phyloP scores from a whole-genome alignment of 768 basidiomycete genomes.

The Termitomyces eurrhizus region DNA sequence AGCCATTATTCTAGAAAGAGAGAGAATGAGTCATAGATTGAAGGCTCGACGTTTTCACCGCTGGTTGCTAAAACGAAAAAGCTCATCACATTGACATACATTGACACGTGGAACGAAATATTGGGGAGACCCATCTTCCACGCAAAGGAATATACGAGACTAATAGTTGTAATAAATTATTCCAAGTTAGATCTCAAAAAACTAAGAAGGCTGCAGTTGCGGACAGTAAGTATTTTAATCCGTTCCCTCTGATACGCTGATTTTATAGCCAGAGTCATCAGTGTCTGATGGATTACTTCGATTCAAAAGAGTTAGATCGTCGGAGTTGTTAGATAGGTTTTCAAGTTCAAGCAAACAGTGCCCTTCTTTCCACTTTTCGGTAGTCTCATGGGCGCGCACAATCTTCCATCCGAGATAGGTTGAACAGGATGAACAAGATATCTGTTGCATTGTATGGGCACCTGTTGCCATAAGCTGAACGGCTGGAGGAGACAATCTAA shows the following conservation, averaged over 20 bases:
- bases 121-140: not conserved
- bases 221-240: not conserved
- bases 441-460: constrained; percentile 58
- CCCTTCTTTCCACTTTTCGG: constrained; percentile 65
- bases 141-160: not conserved
- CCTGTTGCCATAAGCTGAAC: constrained; percentile 62
- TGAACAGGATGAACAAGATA: constrained; percentile 45
- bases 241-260: not conserved
- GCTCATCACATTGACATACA: constrained; percentile 5
- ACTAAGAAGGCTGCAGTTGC: not conserved
- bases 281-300: constrained; percentile 30
- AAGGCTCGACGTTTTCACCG: constrained; percentile 7
- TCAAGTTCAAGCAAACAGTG: constrained; percentile 56
- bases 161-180: constrained; percentile 1
- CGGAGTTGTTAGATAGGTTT: constrained; percentile 30
- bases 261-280: constrained; percentile 27
- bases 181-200: constrained; percentile 8
- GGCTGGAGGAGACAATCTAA: constrained; percentile 37
- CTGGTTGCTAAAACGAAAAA: constrained; percentile 12
- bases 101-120: constrained; percentile 9
- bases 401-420: constrained; percentile 64
- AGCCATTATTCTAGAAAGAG: constrained; percentile 17
- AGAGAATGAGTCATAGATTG: constrained; percentile 11
- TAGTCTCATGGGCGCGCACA: constrained; percentile 47
- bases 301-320: constrained; percentile 16